These are phyloP conservation scores for Trypanosoma conorhini DNA, from an alignment of 208 protist genomes.

Conservation along the genomic window DNA sequence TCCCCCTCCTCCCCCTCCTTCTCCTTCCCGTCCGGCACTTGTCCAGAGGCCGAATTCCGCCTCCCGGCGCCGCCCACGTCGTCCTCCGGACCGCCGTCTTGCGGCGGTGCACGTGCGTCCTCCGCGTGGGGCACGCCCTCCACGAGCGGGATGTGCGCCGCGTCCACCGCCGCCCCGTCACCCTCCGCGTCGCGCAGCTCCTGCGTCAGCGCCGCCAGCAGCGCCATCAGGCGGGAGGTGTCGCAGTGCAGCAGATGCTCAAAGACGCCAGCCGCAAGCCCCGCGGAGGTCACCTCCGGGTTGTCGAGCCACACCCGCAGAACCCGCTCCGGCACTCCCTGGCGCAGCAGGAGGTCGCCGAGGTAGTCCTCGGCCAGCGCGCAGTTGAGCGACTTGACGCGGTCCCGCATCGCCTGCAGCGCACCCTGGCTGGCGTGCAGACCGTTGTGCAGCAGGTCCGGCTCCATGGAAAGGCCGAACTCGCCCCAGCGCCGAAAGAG, in stretches of 20 bases:
- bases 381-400: constrained; percentile 40
- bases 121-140: neutral
- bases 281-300: constrained; percentile 29
- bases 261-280: constrained; percentile 38
- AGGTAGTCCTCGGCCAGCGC: constrained; percentile 38
- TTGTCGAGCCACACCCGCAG: constrained; percentile 40
- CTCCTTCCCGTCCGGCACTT: constrained; percentile 6
- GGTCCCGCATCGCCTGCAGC: constrained; percentile 63
- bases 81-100: neutral
- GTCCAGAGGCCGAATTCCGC: neutral
- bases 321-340: constrained; percentile 29
- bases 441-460: constrained; percentile 61
- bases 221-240: constrained; percentile 27
- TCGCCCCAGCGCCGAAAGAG: constrained; percentile 48
- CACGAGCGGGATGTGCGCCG: constrained; percentile 9
- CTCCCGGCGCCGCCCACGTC: neutral
- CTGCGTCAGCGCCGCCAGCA: constrained; percentile 29
- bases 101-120: too few relatives aligned
- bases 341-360: constrained; percentile 35
- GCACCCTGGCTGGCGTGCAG: constrained; percentile 57
- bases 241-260: constrained; percentile 41
- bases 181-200: constrained; percentile 20
- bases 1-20: constrained; percentile 1
- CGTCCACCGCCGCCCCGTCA: neutral
- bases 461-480: constrained; percentile 45